These are phyloP conservation scores for Phragmites australis DNA, from an alignment of 176 grass and related monocot species.

Conservation along the genomic window DNA sequence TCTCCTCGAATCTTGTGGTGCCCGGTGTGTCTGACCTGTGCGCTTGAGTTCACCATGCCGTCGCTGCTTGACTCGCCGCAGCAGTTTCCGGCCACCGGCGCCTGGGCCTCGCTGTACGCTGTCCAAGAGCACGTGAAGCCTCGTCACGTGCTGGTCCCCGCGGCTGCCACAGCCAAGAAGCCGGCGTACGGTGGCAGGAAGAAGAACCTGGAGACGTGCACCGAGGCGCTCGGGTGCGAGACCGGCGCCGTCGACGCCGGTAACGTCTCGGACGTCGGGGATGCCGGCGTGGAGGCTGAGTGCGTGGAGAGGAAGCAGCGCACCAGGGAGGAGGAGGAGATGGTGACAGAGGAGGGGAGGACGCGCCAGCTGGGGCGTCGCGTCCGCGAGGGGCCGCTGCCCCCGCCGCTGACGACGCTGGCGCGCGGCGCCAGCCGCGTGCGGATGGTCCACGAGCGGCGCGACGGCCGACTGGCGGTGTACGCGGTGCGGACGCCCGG, in stretches of 20 bases:
- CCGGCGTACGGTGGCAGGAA: slow-evolving; percentile 38
- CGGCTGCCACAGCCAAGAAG: slow-evolving; percentile 8
- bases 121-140: slow-evolving; percentile 15
- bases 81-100: slow-evolving; percentile 6
- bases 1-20: neutral
- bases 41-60: slow-evolving; percentile 18
- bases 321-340: slow-evolving; percentile 15
- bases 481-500: slow-evolving; percentile 43
- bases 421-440: slow-evolving; percentile 31
- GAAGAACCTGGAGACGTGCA: slow-evolving; percentile 67
- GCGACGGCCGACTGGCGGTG: slow-evolving; percentile 62
- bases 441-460: slow-evolving; percentile 58
- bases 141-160: neutral
- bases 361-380: slow-evolving; percentile 9
- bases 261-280: neutral
- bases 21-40: neutral
- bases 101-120: slow-evolving; percentile 31
- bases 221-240: slow-evolving; percentile 81
- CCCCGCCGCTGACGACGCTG: slow-evolving; percentile 64
- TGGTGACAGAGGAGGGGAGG: neutral
- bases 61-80: slow-evolving; percentile 35
- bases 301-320: slow-evolving; percentile 35
- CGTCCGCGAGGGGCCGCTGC: slow-evolving; percentile 27
- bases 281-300: neutral
- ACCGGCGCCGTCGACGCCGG: slow-evolving; percentile 59